Conservation (phyloP, 2,329 filamentous ascomycete species). For the Phialophora chinensis region DNA sequence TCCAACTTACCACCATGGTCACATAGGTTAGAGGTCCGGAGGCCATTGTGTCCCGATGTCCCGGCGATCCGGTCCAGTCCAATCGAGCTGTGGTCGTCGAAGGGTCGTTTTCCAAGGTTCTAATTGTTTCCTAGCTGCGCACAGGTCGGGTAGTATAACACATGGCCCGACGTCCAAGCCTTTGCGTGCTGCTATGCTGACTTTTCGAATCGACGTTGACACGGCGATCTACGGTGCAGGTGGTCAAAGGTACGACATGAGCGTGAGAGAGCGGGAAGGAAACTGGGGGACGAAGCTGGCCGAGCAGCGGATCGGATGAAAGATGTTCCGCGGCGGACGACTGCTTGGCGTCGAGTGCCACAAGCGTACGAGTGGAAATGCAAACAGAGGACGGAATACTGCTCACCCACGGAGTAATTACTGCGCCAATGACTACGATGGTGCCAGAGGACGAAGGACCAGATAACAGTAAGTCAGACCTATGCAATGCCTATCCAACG, state of each 20-base stretch:
- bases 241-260: neutral
- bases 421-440: no score
- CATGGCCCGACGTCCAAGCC: neutral
- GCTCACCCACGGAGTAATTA: no score
- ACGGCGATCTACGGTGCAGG: neutral
- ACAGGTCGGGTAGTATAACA: neutral
- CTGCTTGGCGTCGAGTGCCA: neutral
- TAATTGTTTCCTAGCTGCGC: neutral
- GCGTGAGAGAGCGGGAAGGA: neutral
- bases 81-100: neutral
- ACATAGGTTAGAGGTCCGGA: conserved; percentile 39
- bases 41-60: conserved; percentile 29
- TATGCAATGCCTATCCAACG: neutral
- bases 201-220: neutral
- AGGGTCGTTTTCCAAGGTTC: neutral
- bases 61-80: neutral
- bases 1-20: conserved; percentile 35
- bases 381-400: no score
- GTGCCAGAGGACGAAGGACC: no score
- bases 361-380: no score
- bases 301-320: neutral
- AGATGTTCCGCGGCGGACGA: neutral
- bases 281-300: neutral
- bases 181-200: neutral
- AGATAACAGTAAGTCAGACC: neutral